Evolutionary conservation across 345 rosid species (phyloP).

Genomic region (Boechera divaricarpa): DNA sequence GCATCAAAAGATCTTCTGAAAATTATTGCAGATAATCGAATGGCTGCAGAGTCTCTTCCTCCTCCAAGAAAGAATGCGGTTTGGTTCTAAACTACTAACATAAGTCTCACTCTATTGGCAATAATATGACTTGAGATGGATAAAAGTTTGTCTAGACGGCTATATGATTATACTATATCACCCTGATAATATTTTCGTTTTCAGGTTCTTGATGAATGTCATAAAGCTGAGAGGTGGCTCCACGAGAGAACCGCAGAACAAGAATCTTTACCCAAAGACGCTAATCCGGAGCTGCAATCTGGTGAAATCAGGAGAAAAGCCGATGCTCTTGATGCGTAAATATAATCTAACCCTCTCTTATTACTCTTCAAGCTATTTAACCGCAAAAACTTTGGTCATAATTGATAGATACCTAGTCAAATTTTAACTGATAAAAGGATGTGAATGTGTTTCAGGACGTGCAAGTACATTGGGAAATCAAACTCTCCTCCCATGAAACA

Average conservation of each 20-base stretch:
- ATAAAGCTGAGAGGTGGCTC: constrained; percentile 74
- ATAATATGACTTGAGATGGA: not conserved
- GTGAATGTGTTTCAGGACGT: constrained; percentile 45
- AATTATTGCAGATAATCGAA: constrained; percentile 53
- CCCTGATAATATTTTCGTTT: constrained; percentile 7
- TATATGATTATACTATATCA: constrained; percentile 3
- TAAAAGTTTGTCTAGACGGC: not conserved
- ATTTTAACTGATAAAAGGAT: constrained; percentile 16
- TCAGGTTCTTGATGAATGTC: constrained; percentile 68
- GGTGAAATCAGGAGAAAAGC: constrained; percentile 64
- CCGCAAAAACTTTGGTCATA: not conserved
- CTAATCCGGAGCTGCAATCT: constrained; percentile 60
- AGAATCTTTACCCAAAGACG: constrained; percentile 57
- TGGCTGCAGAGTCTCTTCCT: constrained; percentile 58
- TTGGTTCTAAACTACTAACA: constrained; percentile 29
- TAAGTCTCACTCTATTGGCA: not conserved
- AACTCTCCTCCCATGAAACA: constrained; percentile 38
- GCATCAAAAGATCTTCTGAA: constrained; percentile 63
- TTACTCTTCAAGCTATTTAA: constrained; percentile 7
- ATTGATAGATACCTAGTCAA: constrained; percentile 11
- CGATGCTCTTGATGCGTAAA: constrained; percentile 60
- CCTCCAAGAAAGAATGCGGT: constrained; percentile 59
- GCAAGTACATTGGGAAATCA: constrained; percentile 48
- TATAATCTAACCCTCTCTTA: not conserved
- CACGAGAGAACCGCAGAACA: constrained; percentile 60